Conservation (phyloP, 163 green algal genomes). For the Scenedesmus sp. region DNA sequence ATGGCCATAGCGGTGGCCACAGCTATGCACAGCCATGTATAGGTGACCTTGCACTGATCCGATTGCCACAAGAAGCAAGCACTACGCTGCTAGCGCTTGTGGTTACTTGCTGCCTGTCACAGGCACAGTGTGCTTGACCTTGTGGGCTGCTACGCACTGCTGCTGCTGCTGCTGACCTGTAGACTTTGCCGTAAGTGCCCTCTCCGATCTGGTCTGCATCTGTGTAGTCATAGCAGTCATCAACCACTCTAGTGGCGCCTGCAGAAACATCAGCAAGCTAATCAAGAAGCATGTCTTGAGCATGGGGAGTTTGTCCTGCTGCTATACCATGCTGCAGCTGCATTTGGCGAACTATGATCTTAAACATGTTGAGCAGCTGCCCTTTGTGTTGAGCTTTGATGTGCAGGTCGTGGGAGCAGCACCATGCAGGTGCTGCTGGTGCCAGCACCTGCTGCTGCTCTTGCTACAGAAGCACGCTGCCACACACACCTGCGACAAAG, state of each 20-base stretch:
- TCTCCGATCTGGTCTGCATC: constrained; percentile 88
- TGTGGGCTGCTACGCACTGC: neutral
- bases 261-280: neutral
- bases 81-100: neutral
- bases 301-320: neutral
- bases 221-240: constrained; percentile 82
- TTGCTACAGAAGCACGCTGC: neutral
- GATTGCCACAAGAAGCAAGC: neutral
- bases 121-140: neutral
- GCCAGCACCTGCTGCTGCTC: neutral
- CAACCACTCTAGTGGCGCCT: constrained; percentile 79
- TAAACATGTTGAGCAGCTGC: neutral
- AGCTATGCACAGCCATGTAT: too few species aligned
- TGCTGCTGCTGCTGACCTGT: constrained; percentile 1
- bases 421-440: neutral
- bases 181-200: constrained; percentile 94
- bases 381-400: neutral
- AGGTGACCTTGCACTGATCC: too few species aligned
- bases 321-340: neutral
- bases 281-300: neutral
- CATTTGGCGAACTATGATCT: neutral
- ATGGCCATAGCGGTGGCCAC: too few species aligned
- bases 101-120: neutral
- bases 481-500: neutral
- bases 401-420: neutral